phyloP scores from a whole-genome alignment of 257 asterid species.

The Ballota nigra region DNA sequence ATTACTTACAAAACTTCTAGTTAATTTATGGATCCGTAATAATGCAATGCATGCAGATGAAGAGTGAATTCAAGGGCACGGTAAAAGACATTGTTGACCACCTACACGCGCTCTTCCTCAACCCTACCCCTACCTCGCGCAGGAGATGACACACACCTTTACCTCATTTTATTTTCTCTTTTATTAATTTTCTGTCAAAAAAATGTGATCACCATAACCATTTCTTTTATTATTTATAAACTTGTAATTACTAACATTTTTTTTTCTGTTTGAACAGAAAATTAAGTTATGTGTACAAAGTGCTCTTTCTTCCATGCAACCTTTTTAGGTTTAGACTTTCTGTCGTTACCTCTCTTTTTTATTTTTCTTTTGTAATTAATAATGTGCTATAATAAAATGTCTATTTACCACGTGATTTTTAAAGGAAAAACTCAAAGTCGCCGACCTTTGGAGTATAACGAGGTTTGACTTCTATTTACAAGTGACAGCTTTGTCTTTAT shows the following conservation, averaged over 20 bases:
- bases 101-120: slow-evolving; percentile 29
- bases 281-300: neutral
- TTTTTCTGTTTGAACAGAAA: no score
- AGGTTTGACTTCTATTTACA: neutral
- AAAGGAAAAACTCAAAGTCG: neutral
- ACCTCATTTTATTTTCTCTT: no score
- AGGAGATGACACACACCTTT: no score
- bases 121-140: neutral
- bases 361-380: no score
- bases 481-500: neutral
- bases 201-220: neutral
- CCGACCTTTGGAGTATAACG: neutral
- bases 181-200: no score
- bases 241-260: no score
- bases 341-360: neutral
- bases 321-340: neutral
- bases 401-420: neutral
- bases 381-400: neutral
- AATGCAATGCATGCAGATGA: slow-evolving; percentile 36
- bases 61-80: slow-evolving; percentile 28
- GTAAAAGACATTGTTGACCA: slow-evolving; percentile 37
- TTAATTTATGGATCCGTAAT: no score
- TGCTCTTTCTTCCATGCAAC: neutral
- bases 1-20: no score
- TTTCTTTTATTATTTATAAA: no score